Base-by-base conservation (phyloP, 306 rosid genomes). In the Sesbania bispinosa region DNA sequence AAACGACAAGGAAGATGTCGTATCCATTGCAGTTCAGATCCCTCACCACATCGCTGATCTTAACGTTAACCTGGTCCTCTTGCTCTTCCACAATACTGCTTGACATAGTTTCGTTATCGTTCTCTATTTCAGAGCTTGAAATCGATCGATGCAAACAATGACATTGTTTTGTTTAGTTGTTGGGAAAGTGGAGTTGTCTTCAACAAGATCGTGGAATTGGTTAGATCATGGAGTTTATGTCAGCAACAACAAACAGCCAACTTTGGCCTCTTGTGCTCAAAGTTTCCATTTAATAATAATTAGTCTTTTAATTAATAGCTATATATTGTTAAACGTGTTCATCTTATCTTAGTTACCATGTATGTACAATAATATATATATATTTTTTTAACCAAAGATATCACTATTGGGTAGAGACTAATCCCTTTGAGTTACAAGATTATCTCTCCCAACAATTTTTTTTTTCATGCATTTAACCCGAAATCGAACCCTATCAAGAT, bases 1-100 rank as follows among this genome's bases (percentile, higher is more conserved):
- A 79, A 64, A 82, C 76, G 72, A 85, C 80, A 53, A 86, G 80
- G 15, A 85, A 72, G 36, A 72, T 54, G 72, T 61, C 78, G 74
- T 83, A 68, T 1, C 76, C 87, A 9, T 74, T 83, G 82, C 96
- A 91, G 5, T 55, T 75, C 42, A 51, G 84, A 65, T 65, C 55
- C 6, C 0, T 10, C 5, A 10, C 16, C 5, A 10, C 41, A 15
- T 52, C 32, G 61, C 4, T 54, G 10, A 24, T 10, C 20, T 66
- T 3, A n/a, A 66, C 29, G n/a, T n/a, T n/a, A n/a, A n/a, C n/a
- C n/a, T 63, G 69, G 41, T 4, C 38, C n/a, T 41, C n/a, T 3
- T 51, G 71, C 10, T 4, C 32, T 21, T 7, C 36, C 30, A 52
- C 46, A 2, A 18, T 32, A 10, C 38, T 53, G 6, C 1, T 43